Evolutionary conservation across 2,329 filamentous ascomycete species (phyloP), one percentile per base, ranked within the genome.

Genomic region (Curvularia eragrostidis): DNA sequence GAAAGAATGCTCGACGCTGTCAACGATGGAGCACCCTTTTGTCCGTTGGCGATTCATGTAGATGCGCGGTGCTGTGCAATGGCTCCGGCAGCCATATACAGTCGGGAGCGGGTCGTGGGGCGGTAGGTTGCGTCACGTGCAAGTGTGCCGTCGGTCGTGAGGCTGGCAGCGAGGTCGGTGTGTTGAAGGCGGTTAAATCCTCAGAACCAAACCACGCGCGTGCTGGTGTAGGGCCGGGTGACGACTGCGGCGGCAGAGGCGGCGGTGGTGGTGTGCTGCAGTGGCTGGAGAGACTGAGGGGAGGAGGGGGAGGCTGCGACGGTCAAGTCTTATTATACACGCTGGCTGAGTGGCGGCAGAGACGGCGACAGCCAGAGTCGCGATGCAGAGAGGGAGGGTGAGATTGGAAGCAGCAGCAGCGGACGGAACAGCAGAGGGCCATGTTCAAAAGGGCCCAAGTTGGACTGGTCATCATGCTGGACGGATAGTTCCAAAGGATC

Each of bases 1-100:
- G 52, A 69, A 72, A 62, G 72, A 64, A 62, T 70, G 72, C 69
- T 71, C 72, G 44, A 67, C 69, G 64, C 67, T 68, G 53, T 68
- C 58, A 53, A 71, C 65, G 65, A 74, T 65, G 59, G 70, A 69
- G 67, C 67, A 71, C 63, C 69, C 69, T 69, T 71, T 71, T 34
- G 59, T 53, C 52, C 69, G 64, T 72, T 70, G 66, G 54, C 69
- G 66, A 74, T 71, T 77, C 75, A 78, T 78, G 62, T 69, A 73
- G 68, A 52, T 64, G 46, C 54, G 38, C 28, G 58, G 15, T 62
- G 42, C 56, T 56, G 54, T 61, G 52, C 51, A 55, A 52, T 61
- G 49, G 58, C 62, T 58, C 48, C 54, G 50, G 47, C 55, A 56
- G 66, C 65, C 69, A 71, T 69, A 47, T 67, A 67, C 63, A 62